These are phyloP conservation scores for Botrytis paeoniae DNA, from an alignment of 2,329 filamentous ascomycete species.

Conservation along the genomic window DNA sequence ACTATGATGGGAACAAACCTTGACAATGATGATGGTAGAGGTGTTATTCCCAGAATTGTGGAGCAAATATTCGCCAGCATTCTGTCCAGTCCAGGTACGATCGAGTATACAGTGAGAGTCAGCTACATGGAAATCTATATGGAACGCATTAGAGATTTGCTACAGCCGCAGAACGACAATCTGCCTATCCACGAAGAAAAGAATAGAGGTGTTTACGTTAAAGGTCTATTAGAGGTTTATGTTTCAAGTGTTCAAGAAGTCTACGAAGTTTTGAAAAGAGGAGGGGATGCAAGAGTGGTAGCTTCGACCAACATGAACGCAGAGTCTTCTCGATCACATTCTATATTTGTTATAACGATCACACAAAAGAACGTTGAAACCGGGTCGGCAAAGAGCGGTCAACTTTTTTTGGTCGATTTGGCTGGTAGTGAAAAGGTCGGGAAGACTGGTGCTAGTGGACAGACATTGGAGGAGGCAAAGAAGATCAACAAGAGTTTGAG, in stretches of 20 bases:
- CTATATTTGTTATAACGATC: constrained; percentile 95
- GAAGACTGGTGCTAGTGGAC: constrained; percentile 95
- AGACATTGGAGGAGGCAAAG: constrained; percentile 96
- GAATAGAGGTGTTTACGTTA: constrained; percentile 92
- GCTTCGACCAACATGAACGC: constrained; percentile 99
- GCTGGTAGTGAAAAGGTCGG: constrained; percentile 98
- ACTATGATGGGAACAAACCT: constrained; percentile 99
- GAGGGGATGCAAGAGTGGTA: constrained; percentile 84
- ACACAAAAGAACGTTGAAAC: constrained; percentile 98
- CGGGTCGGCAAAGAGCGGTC: constrained; percentile 91
- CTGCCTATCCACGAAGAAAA: constrained; percentile 98
- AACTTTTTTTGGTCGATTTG: constrained; percentile 96
- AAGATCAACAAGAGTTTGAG: constrained; percentile 99
- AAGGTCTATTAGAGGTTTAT: constrained; percentile 90
- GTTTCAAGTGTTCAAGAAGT: constrained; percentile 94
- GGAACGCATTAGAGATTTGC: constrained; percentile 93
- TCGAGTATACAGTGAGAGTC: constrained; percentile 97
- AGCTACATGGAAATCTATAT: constrained; percentile 99
- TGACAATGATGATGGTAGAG: constrained; percentile 80
- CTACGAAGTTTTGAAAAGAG: constrained; percentile 93
- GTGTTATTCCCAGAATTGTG: constrained; percentile 94
- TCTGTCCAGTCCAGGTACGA: constrained; percentile 83
- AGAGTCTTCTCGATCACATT: constrained; percentile 96
- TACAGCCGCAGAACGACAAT: constrained; percentile 92
- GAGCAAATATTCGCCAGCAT: constrained; percentile 98